Evolutionary conservation across 2,329 filamentous ascomycete genomes (phyloP), one percentile per base, ranked within the genome.

Genomic region (Trichoderma asperellum): DNA sequence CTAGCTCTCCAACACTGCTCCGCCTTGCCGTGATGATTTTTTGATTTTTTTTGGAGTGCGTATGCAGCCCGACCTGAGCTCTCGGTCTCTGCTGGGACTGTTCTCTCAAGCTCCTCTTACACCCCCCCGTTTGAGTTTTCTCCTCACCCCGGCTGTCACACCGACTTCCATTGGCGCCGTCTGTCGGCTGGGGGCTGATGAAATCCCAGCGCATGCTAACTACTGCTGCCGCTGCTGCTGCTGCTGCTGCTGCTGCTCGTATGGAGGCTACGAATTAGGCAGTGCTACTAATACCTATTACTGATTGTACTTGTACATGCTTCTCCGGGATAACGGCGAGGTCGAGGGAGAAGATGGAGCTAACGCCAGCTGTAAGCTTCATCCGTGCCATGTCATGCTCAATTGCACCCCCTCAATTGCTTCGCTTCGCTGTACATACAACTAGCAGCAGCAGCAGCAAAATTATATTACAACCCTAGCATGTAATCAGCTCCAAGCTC

Each of bases 141-240:
- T 49, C 40, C 40, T 58, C 63, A 49, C 32, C 55, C 53, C 47
- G 55, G 62, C 53, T 55, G 32, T 67, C 63, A 67, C 63, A 67
- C 63, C 55, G 63, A 67, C 63, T 67, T 12, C 29, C 58, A 67
- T 67, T 67, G 63, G 63, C 63, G 63, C 63, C 63, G 27, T 47
- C 37, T 27, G 40, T 57, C 37, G 35, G 40, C 49, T 67, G 61
- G 61, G 61, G 61, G 63, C 63, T 58, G 40, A 59, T 64, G 63
- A 21, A 37, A 37, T 58, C 55, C 49, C 37, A 47, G 63, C 53
- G 40, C 63, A 57, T 53, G 60, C 60, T 63, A 52, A 8, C 47
- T 47, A 16, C 37, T 61, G 27, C 43, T 35, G 29, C n/a, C n/a
- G 43, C 47, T 18, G 58, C 27, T 61, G n/a, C 59, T 40, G 43